Conservation (phyloP, 2,329 filamentous ascomycete species). For the Fonsecaea monophora region DNA sequence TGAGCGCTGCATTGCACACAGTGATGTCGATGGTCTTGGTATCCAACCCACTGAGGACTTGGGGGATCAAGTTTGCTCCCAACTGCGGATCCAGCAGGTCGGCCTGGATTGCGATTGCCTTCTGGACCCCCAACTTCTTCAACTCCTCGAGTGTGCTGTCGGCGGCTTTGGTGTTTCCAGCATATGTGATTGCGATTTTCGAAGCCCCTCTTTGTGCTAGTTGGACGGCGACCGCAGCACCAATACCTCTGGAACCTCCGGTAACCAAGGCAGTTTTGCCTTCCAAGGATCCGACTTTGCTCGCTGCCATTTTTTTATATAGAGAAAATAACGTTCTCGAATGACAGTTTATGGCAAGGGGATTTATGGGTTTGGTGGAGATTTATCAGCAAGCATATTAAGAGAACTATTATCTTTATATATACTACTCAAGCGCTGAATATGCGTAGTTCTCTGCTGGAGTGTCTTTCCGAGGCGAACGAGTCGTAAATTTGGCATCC, state of each 20-base stretch:
- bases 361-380: too few relatives aligned
- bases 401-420: too few relatives aligned
- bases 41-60: conserved; percentile 21
- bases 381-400: too few relatives aligned
- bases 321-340: too few relatives aligned
- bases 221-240: conserved; percentile 24
- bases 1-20: conserved; percentile 24
- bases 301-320: too few relatives aligned
- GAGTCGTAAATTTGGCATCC: too few relatives aligned
- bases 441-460: too few relatives aligned
- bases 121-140: conserved; percentile 9
- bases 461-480: too few relatives aligned
- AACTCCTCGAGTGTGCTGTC: conserved; percentile 6
- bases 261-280: conserved; percentile 19
- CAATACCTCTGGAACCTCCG: conserved; percentile 33
- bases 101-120: conserved; percentile 21
- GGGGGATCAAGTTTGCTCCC: conserved; percentile 17
- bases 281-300: too few relatives aligned
- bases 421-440: too few relatives aligned
- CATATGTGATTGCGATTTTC: conserved; percentile 24
- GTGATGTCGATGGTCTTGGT: conserved; percentile 26
- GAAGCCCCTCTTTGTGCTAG: conserved; percentile 19
- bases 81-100: conserved; percentile 20
- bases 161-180: conserved; percentile 16
- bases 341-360: too few relatives aligned